Conservation (phyloP, 2,329 filamentous ascomycete genomes). For the Cordyceps pruinosa region DNA sequence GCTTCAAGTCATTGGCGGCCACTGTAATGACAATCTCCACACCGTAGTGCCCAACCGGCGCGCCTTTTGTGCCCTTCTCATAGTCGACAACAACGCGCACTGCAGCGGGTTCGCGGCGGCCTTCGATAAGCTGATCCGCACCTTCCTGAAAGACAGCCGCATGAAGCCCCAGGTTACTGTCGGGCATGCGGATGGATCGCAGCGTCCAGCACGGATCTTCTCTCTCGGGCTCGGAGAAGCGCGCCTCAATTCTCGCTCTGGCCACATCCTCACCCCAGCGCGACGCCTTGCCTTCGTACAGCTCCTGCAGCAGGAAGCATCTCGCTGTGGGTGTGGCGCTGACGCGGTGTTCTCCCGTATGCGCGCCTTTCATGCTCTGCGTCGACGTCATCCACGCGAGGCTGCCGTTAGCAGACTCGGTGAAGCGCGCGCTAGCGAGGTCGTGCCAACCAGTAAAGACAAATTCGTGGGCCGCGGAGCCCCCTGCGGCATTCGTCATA, state of each 20-base stretch:
- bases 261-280: constrained; percentile 79
- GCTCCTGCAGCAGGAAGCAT: constrained; percentile 65
- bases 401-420: constrained; percentile 58
- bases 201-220: constrained; percentile 77
- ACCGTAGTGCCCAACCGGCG: constrained; percentile 59
- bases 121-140: constrained; percentile 53
- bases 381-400: constrained; percentile 63
- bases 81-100: constrained; percentile 70
- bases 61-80: constrained; percentile 57
- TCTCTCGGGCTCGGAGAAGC: constrained; percentile 77
- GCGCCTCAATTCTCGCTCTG: constrained; percentile 77
- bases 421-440: constrained; percentile 65
- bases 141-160: constrained; percentile 68
- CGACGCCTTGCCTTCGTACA: constrained; percentile 69
- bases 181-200: constrained; percentile 58
- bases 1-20: constrained; percentile 43
- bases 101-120: constrained; percentile 59
- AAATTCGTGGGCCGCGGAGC: constrained; percentile 60
- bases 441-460: constrained; percentile 67
- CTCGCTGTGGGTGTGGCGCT: constrained; percentile 50
- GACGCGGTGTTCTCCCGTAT: constrained; percentile 34
- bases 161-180: constrained; percentile 51
- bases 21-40: constrained; percentile 66
- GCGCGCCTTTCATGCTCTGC: constrained; percentile 51
- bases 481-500: constrained; percentile 56